Base-by-base conservation (phyloP, 345 rosid species). In the Salix koriyanagi region DNA sequence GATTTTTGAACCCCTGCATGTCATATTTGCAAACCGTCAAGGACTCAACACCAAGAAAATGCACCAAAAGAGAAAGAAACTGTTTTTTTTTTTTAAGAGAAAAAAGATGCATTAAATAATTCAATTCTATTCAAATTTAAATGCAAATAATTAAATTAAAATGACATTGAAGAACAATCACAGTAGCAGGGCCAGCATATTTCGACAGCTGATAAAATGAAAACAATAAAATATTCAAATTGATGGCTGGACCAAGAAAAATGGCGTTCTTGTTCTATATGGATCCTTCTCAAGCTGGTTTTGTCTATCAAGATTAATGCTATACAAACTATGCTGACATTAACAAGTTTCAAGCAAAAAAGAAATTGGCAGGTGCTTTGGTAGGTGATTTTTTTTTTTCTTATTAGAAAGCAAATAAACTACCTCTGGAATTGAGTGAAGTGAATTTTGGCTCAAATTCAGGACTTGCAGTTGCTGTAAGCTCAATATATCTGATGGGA, bases 371-470 rank as follows among this genome's bases (percentile, higher is more conserved):
- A 7, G 30, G 1, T 16, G 23, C 23, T 58, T 23, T 13, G 2
- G 23, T 18, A 28, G 42, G 5, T 25, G 60, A 34, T 9, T 2
- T 41, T 6, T 28, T 0, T 32, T 32, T 4, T 4, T 32, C 4
- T 16, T 37, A 1, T 52, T 42, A 2, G n/a, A n/a, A 21, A 78
- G 19, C 65, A 74, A 71, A 12, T 21, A 71, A 75, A 75, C 56
- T 83, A 91, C 99, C 92, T 85, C 89, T 32, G 92, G 90, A 75
- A 95, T 83, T 7, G 84, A 84, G 70, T 89, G 93, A 79, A 95
- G 87, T 54, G 89, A 85, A 79, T 93, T 95, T 81, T 89, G 96
- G 84, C 94, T 85, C 92, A 95, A 76, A 88, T 88, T 90, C 68
- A 95, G 94, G 82, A 90, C 89, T 75, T 75, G 80, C 73, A 95